Conservation (phyloP, 257 asterid genomes). For the Verbena officinalis region DNA sequence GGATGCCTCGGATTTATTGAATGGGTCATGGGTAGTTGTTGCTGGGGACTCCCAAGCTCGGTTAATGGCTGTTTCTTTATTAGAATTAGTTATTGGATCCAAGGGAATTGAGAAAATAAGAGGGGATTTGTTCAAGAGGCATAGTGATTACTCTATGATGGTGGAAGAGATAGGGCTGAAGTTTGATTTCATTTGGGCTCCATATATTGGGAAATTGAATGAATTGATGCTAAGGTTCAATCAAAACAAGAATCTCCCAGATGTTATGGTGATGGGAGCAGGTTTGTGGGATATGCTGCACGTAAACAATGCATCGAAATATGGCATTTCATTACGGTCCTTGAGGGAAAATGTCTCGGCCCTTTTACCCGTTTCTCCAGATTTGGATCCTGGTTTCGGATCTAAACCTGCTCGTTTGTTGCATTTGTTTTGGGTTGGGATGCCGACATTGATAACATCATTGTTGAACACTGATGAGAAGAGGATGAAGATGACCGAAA, state of each 20-base stretch:
- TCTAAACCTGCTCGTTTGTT: constrained; percentile 42
- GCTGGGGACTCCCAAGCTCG: constrained; percentile 97
- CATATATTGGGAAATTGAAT: constrained; percentile 70
- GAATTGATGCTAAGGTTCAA: constrained; percentile 45
- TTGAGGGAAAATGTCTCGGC: constrained; percentile 62
- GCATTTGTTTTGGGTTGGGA: constrained; percentile 90
- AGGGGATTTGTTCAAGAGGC: constrained; percentile 90
- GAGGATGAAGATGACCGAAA: constrained; percentile 65
- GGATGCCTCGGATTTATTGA: constrained; percentile 79
- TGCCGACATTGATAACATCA: constrained; percentile 77
- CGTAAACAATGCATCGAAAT: constrained; percentile 60
- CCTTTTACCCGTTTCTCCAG: constrained; percentile 62
- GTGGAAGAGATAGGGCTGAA: constrained; percentile 82
- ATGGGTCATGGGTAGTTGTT: constrained; percentile 90
- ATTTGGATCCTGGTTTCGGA: constrained; percentile 38
- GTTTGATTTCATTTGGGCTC: constrained; percentile 94
- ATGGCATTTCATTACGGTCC: constrained; percentile 48
- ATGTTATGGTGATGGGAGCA: constrained; percentile 85
- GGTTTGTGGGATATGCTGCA: constrained; percentile 98
- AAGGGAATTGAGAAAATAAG: constrained; percentile 51
- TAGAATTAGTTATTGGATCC: constrained; percentile 71
- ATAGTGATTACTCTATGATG: constrained; percentile 68
- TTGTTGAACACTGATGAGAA: constrained; percentile 79
- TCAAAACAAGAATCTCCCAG: constrained; percentile 54
- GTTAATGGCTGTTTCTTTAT: constrained; percentile 73